These are phyloP conservation scores for Meyerozyma carpophila DNA, from an alignment of 1,139 yeast species.

Conservation along the genomic window DNA sequence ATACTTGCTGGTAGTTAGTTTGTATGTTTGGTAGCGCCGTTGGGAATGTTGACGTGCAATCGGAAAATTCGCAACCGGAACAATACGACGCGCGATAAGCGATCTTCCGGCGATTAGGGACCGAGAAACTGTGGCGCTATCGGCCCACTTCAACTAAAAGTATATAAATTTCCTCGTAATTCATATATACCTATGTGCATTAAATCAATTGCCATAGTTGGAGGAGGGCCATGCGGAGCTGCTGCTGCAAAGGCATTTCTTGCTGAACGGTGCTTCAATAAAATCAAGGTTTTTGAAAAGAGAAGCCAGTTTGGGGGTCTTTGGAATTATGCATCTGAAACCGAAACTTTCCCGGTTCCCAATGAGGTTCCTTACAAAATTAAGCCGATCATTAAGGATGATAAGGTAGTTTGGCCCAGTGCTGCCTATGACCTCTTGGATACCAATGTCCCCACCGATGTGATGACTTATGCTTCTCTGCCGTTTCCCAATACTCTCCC, in stretches of 20 bases:
- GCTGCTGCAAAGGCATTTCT: constrained; percentile 1
- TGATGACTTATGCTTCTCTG: constrained; percentile 51
- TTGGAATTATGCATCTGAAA: not conserved
- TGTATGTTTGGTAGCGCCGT: not conserved
- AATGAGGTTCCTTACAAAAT: constrained; percentile 13
- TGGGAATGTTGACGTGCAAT: not conserved
- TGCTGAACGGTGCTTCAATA: not conserved
- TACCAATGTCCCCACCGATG: constrained; percentile 54
- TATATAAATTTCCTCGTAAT: no score
- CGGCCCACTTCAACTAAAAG: no score
- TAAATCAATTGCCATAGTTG: constrained; percentile 1
- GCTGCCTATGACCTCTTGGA: constrained; percentile 50
- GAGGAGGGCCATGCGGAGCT: constrained; percentile 2
- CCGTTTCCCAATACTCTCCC: constrained; percentile 39
- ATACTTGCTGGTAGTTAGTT: not conserved
- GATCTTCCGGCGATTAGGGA: not conserved
- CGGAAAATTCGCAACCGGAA: not conserved
- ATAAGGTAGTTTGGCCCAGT: constrained; percentile 29
- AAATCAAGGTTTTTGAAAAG: not conserved
- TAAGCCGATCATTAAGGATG: constrained; percentile 13
- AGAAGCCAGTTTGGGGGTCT: constrained; percentile 1
- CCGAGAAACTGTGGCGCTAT: no score
- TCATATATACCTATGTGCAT: not conserved
- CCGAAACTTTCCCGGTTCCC: constrained; percentile 12
- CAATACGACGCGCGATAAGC: not conserved